Base-by-base conservation (phyloP, 176 grass and related monocot species). In the Musa schizocarpa region DNA sequence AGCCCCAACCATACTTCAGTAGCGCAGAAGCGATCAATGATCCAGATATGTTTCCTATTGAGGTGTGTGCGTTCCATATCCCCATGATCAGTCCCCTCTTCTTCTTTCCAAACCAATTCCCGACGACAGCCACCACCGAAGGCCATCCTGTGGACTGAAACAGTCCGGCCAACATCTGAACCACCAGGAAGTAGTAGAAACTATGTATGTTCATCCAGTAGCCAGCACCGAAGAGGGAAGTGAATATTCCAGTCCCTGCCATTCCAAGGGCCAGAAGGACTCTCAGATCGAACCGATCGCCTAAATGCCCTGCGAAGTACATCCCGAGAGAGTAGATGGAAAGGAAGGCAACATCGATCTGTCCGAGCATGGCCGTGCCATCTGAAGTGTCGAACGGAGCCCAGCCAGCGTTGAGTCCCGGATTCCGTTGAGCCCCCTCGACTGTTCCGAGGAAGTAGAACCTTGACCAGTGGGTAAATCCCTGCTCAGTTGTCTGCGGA, bases 71-170 rank as follows among this genome's bases (percentile, higher is more conserved):
- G 20, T 62, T 62, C 57, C 57, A 62, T 19, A 62, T 62, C 20
- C 57, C 57, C 57, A 62, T 21, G 57, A 62, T 62, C 14, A 62
- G 14, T 20, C 57, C 57, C 13, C 57, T 62, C 20, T 62, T 62
- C 17, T n/a, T 62, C 57, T 62, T 62, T 62, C 57, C 57, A 62
- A 62, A 62, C 57, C 57, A 62, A 21, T 62, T 62, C 57, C 57
- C 57, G 6, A 62, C 57, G 14, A 62, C 57, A 62, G 57, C 57
- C 12, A 62, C 57, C 14, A 62, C 57, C 57, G 14, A 62, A 0
- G 57, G 57, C 57, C 57, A 62, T 3, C 57, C 57, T 62, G 57
- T 19, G 0, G 57, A 62, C 57, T 62, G 57, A 62, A 62, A 62
- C 57, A 62, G 20, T 7, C 57, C 57, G 20, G 57, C 57, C 14